Evolutionary conservation across 2,329 filamentous ascomycete species (phyloP), one percentile per base, ranked within the genome.

Genomic region (Ceratocystis colombiana): DNA sequence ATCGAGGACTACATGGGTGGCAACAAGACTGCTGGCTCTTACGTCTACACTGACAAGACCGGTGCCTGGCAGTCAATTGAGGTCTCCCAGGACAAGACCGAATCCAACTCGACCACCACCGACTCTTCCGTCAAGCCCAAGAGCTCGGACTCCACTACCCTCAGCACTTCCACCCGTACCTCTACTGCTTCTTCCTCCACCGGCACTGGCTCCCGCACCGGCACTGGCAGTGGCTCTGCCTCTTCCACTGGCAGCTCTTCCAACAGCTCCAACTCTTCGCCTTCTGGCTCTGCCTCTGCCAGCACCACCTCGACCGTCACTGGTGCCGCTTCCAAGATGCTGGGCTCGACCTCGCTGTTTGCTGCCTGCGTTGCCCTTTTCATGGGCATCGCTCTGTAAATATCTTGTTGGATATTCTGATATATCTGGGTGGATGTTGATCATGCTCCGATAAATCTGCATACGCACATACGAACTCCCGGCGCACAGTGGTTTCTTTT

Each of bases 1-100:
- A 75, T 80, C 66, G 71, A 73, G 61, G 78, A 80, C 70, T 79
- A 79, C 69, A 74, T 76, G 67, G 76, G 76, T 45, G 76, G 75
- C 67, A 73, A 75, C 61, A 71, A 74, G 69, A 72, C 72, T 20
- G 76, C 78, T 46, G 73, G 73, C 70, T 72, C 77, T 67, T 80
- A 80, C 70, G 66, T 74, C 44, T 80, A 75, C 53, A 71, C 73
- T 10, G 77, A 78, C 68, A 73, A 73, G 44, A 74, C 77, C 28
- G 79, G 79, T 64, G 74, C 72, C 20, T 76, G 74, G 71, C 46
- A 74, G 65, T 79, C 77, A 73, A 80, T 80, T 71, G 69, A 74
- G 64, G 72, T 78, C 48, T 71, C 71, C 37, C 68, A 68, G 37
- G 68, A 68, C 22, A 37, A 59, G 55, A 15, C 33, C 12, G 61